Base-by-base conservation (phyloP, 805 yeast species). In the Candida corydali region DNA sequence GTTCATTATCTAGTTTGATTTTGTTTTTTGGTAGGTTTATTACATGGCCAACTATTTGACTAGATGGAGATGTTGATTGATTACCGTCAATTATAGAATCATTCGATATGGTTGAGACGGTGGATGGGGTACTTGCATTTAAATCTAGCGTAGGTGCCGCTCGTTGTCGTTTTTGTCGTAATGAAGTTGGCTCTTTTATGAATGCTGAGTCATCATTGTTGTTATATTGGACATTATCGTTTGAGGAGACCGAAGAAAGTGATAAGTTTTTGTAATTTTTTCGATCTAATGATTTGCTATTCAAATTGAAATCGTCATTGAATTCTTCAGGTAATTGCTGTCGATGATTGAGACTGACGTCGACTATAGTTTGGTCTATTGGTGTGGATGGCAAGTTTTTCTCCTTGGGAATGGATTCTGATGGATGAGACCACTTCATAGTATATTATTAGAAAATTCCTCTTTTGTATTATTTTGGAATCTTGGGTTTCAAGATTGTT, bases 371-470 rank as follows among this genome's bases (percentile, higher is more conserved):
- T 19, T 17, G 37, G 9, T 23, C 18, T 17, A 16, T 32, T 5
- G 71, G 71, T 11, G 63, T 55, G 12, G 69, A 69, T 16, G 71
- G 71, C 26, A 65, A 50, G 9, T 60, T 55, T 39, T 65, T 65
- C 25, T 60, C 67, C 35, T 47, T 50, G 12, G 6, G 6, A 11
- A 12, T 11, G 9, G 27, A 25, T 44, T 41, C 47, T 19, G 58
- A 37, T 11, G 8, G 17, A 27, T 37, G 30, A 15, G 12, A 18
- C 17, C 26, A 17, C 12, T 27, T 28, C 42, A 39, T 39, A 39
- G 36, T n/a, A n/a, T n/a, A n/a, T n/a, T n/a, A n/a, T n/a, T n/a
- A n/a, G n/a, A n/a, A n/a, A n/a, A n/a, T n/a, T n/a, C n/a, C n/a
- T n/a, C n/a, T n/a, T n/a, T n/a, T n/a, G n/a, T n/a, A n/a, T n/a